A percentile compares a stretch with the other conserved stretches of the same genome.
These are phyloP conservation scores for Paraphoma chrysanthemicola DNA, from an alignment of 2,329 filamentous ascomycete genomes.

Conservation along the genomic window DNA sequence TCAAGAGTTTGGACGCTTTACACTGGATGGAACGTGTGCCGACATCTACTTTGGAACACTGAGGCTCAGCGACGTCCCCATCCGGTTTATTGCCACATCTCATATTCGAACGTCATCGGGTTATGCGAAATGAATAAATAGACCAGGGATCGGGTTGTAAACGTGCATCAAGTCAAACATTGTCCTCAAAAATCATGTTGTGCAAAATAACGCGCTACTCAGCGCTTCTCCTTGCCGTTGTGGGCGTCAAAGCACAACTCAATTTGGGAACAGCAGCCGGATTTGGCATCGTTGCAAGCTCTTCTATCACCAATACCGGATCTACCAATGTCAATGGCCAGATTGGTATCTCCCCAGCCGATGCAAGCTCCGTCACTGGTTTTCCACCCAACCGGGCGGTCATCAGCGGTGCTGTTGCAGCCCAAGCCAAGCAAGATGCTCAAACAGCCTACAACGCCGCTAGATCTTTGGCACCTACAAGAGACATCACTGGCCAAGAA, in stretches of 20 bases:
- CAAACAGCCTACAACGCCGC: not conserved
- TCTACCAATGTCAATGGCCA: not conserved
- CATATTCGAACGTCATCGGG: not conserved
- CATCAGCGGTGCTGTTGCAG: slow-evolving; percentile 1
- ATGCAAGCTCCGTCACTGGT: slow-evolving; percentile 4
- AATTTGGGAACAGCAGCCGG: slow-evolving; percentile 2
- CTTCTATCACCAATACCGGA: slow-evolving; percentile 4
- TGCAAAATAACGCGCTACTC: not conserved
- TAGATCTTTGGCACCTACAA: not conserved
- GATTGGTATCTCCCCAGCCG: slow-evolving; percentile 8
- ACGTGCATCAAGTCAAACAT: not conserved
- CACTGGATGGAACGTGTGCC: not conserved
- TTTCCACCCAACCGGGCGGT: slow-evolving; percentile 8
- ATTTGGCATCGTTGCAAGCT: slow-evolving; percentile 2
- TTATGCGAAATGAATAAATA: not conserved
- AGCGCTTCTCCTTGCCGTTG: not conserved
- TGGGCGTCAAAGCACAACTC: slow-evolving; percentile 1
- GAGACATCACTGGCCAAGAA: not conserved
- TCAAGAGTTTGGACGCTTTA: not conserved
- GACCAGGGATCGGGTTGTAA: not conserved
- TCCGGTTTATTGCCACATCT: not conserved
- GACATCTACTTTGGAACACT: not conserved
- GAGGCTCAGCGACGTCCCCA: not conserved
- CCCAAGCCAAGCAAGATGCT: slow-evolving; percentile 5
- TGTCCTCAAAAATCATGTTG: not conserved